Evolutionary conservation across 1,284 basidiomycete genomes (phyloP), one percentile per base, ranked within the genome.

Genomic region (Pholiota adiposa): DNA sequence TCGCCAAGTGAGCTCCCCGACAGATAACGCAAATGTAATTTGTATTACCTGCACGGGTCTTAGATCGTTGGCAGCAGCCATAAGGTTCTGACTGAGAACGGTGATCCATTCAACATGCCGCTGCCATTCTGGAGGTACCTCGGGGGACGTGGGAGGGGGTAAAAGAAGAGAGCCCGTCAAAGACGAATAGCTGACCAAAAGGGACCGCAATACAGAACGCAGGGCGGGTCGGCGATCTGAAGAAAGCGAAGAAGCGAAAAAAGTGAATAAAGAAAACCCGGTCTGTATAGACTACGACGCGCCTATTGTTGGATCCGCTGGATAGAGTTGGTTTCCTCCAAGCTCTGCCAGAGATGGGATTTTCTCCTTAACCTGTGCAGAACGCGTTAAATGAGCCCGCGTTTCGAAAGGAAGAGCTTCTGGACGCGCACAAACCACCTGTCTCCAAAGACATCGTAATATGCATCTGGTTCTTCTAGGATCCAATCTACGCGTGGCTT

Each of bases 401-500:
- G 27, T 43, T 58, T 54, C 21, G 60, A 44, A 29, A 59, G 59
- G 59, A 53, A 58, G 25, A 57, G 51, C 53, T 59, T 36, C 53
- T 52, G 59, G 19, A 29, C 57, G 58, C 66, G 68, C 65, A 92
- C 90, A 87, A 86, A 86, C 90, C 90, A 92, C 66, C 81, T 81
- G 70, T 92, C 90, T n/a, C 89, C 90, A 70, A 88, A 93, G 18
- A 88, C 88, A 58, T 82, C 83, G 66, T 91, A 92, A 63, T 85
- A 77, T 0, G 88, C 85, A 44, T 86, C 83, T 51, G 83, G 84
- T 63, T 87, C 86, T 54, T 92, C 90, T 1, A 89, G 75, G 57
- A 93, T 90, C 90, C 90, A 93, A 70, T 93, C 90, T 16, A 89
- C 86, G 50, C 89, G 82, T 56, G 90, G 90, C 72, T 88, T 91